Evolutionary conservation across 2,329 filamentous ascomycete species (phyloP).

Genomic region (Exserohilum rostratum): DNA sequence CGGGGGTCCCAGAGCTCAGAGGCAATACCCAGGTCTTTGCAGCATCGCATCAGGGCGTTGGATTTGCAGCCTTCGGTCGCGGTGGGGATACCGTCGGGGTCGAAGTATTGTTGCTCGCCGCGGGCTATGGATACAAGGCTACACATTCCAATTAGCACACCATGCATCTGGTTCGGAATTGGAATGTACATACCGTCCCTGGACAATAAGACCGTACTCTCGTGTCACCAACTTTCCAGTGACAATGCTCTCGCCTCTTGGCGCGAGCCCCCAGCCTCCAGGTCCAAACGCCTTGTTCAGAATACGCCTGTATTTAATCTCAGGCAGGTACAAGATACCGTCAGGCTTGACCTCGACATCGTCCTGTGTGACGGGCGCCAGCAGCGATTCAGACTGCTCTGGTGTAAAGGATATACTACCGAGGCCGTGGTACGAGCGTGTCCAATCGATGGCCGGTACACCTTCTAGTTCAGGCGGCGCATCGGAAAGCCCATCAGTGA

Average conservation of each 20-base stretch:
- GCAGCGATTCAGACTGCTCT: conserved; percentile 71
- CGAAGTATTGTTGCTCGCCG: conserved; percentile 94
- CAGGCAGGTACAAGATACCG: conserved; percentile 92
- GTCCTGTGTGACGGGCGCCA: conserved; percentile 67
- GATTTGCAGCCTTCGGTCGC: conserved; percentile 97
- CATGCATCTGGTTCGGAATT: not conserved
- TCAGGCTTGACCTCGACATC: conserved; percentile 98
- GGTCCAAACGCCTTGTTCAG: conserved; percentile 91
- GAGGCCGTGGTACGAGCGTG: conserved; percentile 80
- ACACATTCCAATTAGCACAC: not conserved
- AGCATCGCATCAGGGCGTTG: conserved; percentile 96
- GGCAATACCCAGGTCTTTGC: conserved; percentile 94
- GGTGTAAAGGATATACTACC: conserved; percentile 72
- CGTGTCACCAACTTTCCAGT: conserved; percentile 81
- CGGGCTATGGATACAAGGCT: conserved; percentile 92
- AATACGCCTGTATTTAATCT: conserved; percentile 96
- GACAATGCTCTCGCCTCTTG: conserved; percentile 82
- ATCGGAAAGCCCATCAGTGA: conserved; percentile 57
- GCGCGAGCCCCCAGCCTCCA: conserved; percentile 93
- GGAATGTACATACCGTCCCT: conserved; percentile 72
- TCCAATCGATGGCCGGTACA: conserved; percentile 74
- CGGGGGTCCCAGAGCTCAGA: conserved; percentile 96
- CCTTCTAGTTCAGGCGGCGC: conserved; percentile 58
- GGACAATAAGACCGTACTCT: conserved; percentile 89
- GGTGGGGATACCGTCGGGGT: conserved; percentile 85